A percentile compares a stretch with the other conserved stretches of the same genome.
Conservation (phyloP, 768 basidiomycete genomes). For the Tulasnella calospora region DNA sequence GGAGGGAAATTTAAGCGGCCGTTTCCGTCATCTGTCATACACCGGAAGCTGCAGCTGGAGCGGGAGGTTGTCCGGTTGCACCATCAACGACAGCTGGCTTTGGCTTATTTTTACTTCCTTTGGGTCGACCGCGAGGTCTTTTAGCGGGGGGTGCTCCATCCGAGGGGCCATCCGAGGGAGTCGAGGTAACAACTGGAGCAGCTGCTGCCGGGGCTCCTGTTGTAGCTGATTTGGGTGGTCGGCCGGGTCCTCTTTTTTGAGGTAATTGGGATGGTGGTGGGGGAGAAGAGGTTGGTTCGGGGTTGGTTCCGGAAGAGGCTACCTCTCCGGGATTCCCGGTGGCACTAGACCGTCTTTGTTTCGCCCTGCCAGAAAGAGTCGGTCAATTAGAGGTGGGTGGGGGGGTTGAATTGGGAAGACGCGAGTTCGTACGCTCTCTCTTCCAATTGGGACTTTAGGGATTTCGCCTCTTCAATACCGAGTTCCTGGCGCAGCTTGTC, state of each 20-base stretch:
- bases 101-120: slow-evolving; percentile 59
- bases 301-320: background rate
- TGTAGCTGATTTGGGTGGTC: slow-evolving; percentile 5
- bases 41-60: background rate
- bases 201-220: slow-evolving; percentile 24
- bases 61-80: slow-evolving; percentile 32
- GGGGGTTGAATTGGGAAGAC: background rate
- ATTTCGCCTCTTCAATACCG: slow-evolving; percentile 68
- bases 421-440: slow-evolving; percentile 53
- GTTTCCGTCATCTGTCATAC: background rate
- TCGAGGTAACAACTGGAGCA: slow-evolving; percentile 24
- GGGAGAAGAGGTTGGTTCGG: slow-evolving; percentile 6
- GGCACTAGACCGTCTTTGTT: background rate
- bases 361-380: background rate
- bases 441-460: slow-evolving; percentile 65
- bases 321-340: background rate
- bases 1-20: background rate
- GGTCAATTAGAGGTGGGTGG: background rate
- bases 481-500: slow-evolving; percentile 70
- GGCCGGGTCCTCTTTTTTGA: slow-evolving; percentile 1
- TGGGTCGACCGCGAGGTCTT: slow-evolving; percentile 60
- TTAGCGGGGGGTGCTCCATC: slow-evolving; percentile 42
- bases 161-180: slow-evolving; percentile 36
- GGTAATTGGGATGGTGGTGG: slow-evolving; percentile 12
- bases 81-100: slow-evolving; percentile 54